Conservation (phyloP, 768 basidiomycete species). For the Pholiota molesta region DNA sequence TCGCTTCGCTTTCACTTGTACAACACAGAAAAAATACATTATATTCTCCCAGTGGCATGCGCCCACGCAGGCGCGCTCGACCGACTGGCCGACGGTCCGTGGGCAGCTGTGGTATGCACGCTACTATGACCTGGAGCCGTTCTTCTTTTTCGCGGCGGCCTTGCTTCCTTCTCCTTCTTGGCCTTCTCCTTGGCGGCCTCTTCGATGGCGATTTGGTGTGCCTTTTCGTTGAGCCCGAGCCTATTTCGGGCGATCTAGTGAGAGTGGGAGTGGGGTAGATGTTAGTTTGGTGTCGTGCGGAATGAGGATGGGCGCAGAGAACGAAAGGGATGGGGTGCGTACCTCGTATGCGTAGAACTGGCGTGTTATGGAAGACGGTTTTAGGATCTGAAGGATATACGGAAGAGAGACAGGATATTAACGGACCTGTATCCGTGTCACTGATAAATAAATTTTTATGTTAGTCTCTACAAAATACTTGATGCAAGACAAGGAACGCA, state of each 20-base stretch:
- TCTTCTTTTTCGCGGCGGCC: constrained; percentile 31
- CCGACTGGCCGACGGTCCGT: too few species aligned
- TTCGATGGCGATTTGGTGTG: constrained; percentile 79
- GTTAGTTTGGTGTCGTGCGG: background rate
- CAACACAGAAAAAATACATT: background rate
- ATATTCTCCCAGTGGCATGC: too few species aligned
- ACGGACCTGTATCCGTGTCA: constrained; percentile 71
- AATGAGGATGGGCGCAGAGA: background rate
- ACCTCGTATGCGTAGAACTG: constrained; percentile 96
- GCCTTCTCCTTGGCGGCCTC: constrained; percentile 69
- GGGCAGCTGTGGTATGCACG: too few species aligned
- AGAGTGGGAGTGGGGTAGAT: background rate
- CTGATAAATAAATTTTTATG: constrained; percentile 30
- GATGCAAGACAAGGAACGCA: constrained; percentile 33
- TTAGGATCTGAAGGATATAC: background rate
- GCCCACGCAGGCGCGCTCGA: too few species aligned
- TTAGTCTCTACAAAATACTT: background rate
- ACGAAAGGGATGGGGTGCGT: constrained; percentile 14
- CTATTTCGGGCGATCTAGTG: constrained; percentile 87
- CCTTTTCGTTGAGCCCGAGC: constrained; percentile 85
- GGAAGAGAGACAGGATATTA: background rate
- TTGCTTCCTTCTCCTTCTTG: constrained; percentile 51
- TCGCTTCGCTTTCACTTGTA: background rate
- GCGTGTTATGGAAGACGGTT: background rate
- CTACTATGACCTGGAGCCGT: constrained; percentile 22